Evolutionary conservation across 345 rosid genomes (phyloP), one percentile per base, ranked within the genome.

Genomic region (Citrus sp.): DNA sequence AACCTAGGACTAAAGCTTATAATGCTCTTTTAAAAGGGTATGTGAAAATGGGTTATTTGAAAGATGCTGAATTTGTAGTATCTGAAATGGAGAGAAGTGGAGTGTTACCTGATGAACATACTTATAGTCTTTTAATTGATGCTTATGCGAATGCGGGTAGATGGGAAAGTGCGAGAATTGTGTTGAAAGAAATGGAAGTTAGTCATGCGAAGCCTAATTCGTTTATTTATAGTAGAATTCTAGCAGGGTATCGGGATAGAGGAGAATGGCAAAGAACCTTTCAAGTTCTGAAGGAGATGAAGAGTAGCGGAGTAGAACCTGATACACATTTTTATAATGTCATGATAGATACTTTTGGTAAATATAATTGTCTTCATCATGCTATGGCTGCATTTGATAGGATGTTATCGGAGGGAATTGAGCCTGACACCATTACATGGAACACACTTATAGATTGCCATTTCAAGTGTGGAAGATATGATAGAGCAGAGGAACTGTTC

Each of bases 211-310:
- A 83, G 84, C 97, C 97, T 7, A 94, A 87, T 80, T 87, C 99
- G 0, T 92, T 89, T 80, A 88, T 94, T 60, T 96, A 89, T 81
- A 89, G 94, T 82, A 86, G 98, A 78, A 91, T 92, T 74, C 85
- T 96, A 73, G 93, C 98, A 2, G 85, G 91, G 77, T 94, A 92
- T 77, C 87, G 98, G 1, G 94, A 96, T 77, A 88, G 85, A 86
- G 99, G 99, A 35, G 95, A 96, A 80, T 96, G 98, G 99, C 98
- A 96, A 74, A 92, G 85, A 85, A 83, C 97, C 1, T 96, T 96
- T 85, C 97, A 96, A 84, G 95, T 96, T 49, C 86, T 96, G 84
- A 89, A 77, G 84, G 99, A 96, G 82, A 96, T 96, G 99, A 90
- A 90, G 83, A 86, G 87, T 49, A 82, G 85, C 16, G 99, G 99